phyloP scores from a whole-genome alignment of 306 rosid species.

The Cicer arietinum region DNA sequence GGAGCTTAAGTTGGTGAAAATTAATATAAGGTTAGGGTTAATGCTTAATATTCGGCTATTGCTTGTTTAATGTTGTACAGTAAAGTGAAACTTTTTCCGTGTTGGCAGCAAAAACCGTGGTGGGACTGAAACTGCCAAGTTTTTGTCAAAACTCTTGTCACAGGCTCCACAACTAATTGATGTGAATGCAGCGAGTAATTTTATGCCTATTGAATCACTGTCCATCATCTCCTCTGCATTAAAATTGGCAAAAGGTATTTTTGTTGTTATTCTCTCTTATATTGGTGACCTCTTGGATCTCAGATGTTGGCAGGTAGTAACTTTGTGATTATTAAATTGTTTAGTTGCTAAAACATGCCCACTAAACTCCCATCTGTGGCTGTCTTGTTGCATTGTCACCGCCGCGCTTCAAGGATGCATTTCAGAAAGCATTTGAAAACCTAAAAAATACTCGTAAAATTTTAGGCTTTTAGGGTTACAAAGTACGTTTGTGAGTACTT shows the following conservation, averaged over 20 bases:
- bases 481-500: background rate
- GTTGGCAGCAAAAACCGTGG: constrained; percentile 80
- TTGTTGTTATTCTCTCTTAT: constrained; percentile 19
- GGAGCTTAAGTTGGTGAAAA: constrained; percentile 62
- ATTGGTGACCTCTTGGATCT: constrained; percentile 12
- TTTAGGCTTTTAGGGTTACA: background rate
- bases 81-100: constrained; percentile 37
- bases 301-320: constrained; percentile 26
- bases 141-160: constrained; percentile 65
- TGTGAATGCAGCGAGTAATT: constrained; percentile 78
- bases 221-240: constrained; percentile 62
- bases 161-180: constrained; percentile 65
- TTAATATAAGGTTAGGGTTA: constrained; percentile 73
- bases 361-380: constrained; percentile 28
- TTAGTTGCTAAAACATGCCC: constrained; percentile 25
- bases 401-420: background rate
- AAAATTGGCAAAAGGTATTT: constrained; percentile 68
- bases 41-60: constrained; percentile 33
- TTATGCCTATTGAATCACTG: constrained; percentile 72
- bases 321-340: constrained; percentile 30
- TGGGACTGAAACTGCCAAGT: constrained; percentile 71
- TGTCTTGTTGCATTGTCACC: background rate
- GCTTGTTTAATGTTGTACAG: constrained; percentile 38
- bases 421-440: background rate
- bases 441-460: background rate